Evolutionary conservation across 202 grass and related monocot genomes (phyloP), one percentile per base, ranked within the genome.

Genomic region (Elaeis oleifera): DNA sequence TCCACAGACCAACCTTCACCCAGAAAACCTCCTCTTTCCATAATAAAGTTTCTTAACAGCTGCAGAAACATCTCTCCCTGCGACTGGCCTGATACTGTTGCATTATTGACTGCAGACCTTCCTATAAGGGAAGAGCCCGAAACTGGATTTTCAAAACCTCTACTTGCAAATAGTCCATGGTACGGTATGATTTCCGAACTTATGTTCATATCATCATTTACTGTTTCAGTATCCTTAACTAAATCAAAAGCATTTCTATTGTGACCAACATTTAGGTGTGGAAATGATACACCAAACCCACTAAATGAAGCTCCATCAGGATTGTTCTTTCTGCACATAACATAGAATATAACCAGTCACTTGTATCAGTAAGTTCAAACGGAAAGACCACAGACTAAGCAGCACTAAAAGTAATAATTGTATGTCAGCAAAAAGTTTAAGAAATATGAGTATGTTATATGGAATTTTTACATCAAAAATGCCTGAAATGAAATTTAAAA

Each of bases 241-340:
- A 58, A 78, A 83, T 80, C 53, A 78, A 64, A 18, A 64, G 70
- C 65, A 75, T 69, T 80, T 67, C 67, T 78, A 49, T 72, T 64
- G 13, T 72, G 79, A 61, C 54, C 50, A 14, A 61, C 71, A 51
- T 78, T 71, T 51, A 84, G 75, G 70, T 72, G 76, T 59, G 65
- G 75, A 61, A 83, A 77, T 59, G 76, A 58, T 49, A 67, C 51
- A 60, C 69, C 61, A 71, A 79, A 71, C 68, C 82, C 81, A 78
- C 69, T 80, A 69, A 84, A 77, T 66, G 71, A 76, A 70, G 77
- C 62, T 78, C 72, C 76, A 67, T 82, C 85, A n/a, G 74, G 16
- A 32, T 62, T 56, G 71, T 74, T 73, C 71, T 58, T 31, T 68
- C 94, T 99, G 85, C 23, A 69, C 71, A 66, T 1, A 13, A 44